Percentiles rank a stretch among this genome's conserved stretches.
Conservation (phyloP, 2,329 filamentous ascomycete genomes). For the Leptographium lundbergii region DNA sequence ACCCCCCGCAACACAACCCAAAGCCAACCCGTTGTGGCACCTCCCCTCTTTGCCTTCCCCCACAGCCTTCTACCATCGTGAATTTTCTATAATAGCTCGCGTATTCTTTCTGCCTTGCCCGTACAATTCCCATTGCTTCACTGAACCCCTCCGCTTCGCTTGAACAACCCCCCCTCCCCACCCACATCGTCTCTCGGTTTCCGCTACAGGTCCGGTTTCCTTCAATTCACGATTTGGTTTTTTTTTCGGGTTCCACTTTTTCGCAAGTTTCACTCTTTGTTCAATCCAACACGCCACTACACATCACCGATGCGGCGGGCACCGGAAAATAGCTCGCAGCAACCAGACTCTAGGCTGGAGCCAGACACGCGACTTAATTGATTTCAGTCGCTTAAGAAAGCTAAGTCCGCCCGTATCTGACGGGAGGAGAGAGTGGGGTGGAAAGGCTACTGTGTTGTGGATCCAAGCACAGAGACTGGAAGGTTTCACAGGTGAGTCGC, state of each 20-base stretch:
- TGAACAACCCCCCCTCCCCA: not conserved
- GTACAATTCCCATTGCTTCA: not conserved
- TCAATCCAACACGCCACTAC: not conserved
- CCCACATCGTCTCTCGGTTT: not conserved
- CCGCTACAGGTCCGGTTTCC: not conserved
- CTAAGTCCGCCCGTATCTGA: constrained; percentile 5
- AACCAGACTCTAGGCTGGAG: constrained; percentile 2
- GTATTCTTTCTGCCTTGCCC: constrained; percentile 2
- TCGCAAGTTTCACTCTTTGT: not conserved
- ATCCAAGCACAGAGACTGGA: not conserved
- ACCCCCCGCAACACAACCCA: constrained; percentile 8
- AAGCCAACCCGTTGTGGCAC: constrained; percentile 7
- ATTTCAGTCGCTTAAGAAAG: constrained; percentile 1
- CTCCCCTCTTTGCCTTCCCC: constrained; percentile 3
- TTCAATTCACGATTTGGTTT: not conserved
- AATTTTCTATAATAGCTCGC: not conserved
- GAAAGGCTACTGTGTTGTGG: constrained; percentile 5
- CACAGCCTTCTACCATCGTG: not conserved
- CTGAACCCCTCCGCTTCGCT: not conserved
- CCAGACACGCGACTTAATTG: not conserved
- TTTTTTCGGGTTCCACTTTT: not conserved
- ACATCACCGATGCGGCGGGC: not conserved
- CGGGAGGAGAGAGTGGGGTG: constrained; percentile 5
- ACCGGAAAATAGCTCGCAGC: not conserved
- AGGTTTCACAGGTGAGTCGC: constrained; percentile 8